Base-by-base conservation (phyloP, 768 basidiomycete genomes). In the Naganishia friedmannii region DNA sequence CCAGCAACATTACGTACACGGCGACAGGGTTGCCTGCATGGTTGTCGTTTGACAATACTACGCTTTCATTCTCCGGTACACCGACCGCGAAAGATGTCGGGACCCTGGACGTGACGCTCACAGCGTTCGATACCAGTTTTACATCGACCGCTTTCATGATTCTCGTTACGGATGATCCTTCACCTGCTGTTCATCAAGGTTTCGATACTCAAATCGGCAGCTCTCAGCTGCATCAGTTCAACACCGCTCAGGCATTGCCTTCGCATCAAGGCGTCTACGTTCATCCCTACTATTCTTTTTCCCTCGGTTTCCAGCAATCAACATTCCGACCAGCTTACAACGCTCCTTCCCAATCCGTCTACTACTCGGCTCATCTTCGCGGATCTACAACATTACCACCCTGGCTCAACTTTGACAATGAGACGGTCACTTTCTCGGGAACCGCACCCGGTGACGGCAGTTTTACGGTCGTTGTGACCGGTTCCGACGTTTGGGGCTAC, bases 261-360 rank as follows among this genome's bases (percentile, higher is more conserved):
- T 76, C 76, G 17, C 73, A 76, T 51, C 78, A 79, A 23, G 80
- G 82, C 21, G 78, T 98, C 67, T 85, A 92, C 63, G 86, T 95
- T n/a, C 93, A 92, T 1, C 87, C 86, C 3, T 81, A 83, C 63
- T 96, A 93, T 91, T 92, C 91, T 0, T 98, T 96, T 82, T 92
- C 92, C 75, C 86, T 97, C 68, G 94, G 94, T 12, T 87, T 95
- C 74, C 82, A 87, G 68, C 83, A 85, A 73, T 83, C 86, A 53
- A 94, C 91, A 0, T 90, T 88, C 81, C 73, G 78, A 5, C 82
- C 85, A 39, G 73, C 77, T 2, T 56, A 67, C n/a, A 72, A 73
- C 15, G 81, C 85, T 39, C 81, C 67, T n/a, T 31, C 57, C 2
- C 26, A 37, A 21, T 29, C 81, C 31, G 74, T 90, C 46, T 89